Percentiles rank a stretch among this genome's conserved stretches.
Conservation (phyloP, 2,329 filamentous ascomycete species). For the Colletotrichum limetticola region DNA sequence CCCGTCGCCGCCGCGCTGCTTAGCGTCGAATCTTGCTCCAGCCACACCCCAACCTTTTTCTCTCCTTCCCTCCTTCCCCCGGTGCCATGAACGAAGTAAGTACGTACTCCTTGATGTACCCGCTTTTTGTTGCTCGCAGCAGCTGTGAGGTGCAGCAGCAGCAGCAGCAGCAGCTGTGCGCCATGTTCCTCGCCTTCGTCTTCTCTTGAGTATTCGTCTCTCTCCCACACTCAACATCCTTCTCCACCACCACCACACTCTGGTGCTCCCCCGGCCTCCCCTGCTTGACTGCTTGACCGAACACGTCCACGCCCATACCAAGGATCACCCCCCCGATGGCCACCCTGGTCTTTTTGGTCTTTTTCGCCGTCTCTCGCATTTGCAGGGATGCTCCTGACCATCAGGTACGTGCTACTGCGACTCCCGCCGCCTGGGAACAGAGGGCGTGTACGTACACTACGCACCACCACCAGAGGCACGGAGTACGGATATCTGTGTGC, state of each 20-base stretch:
- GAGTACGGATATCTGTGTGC: not conserved
- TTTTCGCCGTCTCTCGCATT: constrained; percentile 12
- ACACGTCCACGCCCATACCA: not conserved
- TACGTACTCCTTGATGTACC: too few relatives aligned
- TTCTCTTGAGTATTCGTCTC: not conserved
- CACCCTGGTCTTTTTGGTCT: not conserved
- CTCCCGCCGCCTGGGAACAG: constrained; percentile 32
- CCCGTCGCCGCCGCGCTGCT: not conserved
- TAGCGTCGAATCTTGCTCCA: not conserved
- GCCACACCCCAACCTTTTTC: constrained; percentile 3
- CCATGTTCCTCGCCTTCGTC: not conserved
- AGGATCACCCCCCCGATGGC: not conserved
- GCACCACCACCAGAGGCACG: not conserved
- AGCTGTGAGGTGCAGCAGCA: not conserved
- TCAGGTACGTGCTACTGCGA: constrained; percentile 34
- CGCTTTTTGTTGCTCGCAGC: not conserved
- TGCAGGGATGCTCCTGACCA: constrained; percentile 33
- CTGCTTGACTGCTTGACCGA: not conserved
- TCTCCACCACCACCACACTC: not conserved
- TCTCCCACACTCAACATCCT: not conserved
- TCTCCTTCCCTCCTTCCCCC: constrained; percentile 8
- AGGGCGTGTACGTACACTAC: too few relatives aligned
- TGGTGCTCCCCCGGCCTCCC: not conserved
- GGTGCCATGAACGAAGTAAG: not conserved
- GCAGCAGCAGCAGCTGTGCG: not conserved